Evolutionary conservation across 2,329 filamentous ascomycete species (phyloP).

Genomic region (Chrysoporthe deuterocubensis): DNA sequence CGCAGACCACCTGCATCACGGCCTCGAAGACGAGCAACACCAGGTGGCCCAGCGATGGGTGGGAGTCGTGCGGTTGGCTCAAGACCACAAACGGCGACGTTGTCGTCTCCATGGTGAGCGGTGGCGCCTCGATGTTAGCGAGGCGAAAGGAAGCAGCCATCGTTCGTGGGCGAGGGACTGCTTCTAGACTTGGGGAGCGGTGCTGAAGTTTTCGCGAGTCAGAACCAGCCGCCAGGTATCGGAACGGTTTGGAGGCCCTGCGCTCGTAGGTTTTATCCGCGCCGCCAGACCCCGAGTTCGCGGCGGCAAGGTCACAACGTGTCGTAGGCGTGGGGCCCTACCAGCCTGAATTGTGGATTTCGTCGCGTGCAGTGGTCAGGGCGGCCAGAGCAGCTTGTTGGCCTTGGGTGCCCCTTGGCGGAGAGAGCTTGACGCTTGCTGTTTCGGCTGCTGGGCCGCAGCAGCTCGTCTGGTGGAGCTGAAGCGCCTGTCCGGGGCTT

Average conservation of each 20-base stretch:
- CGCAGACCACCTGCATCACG: conserved; percentile 92
- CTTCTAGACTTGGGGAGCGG: neutral
- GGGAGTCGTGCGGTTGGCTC: conserved; percentile 52
- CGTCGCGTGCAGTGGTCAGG: neutral
- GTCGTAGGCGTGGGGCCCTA: neutral
- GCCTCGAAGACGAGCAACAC: conserved; percentile 90
- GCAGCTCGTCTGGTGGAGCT: conserved; percentile 5
- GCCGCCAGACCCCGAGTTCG: neutral
- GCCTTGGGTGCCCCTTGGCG: neutral
- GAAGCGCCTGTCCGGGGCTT: neutral
- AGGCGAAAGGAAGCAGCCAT: conserved; percentile 51
- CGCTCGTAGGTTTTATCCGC: neutral
- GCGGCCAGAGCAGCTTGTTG: too few species aligned
- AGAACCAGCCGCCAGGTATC: neutral
- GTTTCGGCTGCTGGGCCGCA: neutral
- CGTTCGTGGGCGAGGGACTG: neutral
- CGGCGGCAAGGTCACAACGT: neutral
- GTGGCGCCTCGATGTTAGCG: conserved; percentile 32
- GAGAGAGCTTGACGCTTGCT: neutral
- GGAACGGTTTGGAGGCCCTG: neutral
- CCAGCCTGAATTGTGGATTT: conserved; percentile 3
- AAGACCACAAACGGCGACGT: conserved; percentile 45
- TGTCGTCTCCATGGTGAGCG: conserved; percentile 35
- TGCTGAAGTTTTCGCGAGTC: neutral
- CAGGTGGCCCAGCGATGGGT: conserved; percentile 71